phyloP scores from a whole-genome alignment of 1,139 yeast species.

The Hemisphaericaspora subhashii region DNA sequence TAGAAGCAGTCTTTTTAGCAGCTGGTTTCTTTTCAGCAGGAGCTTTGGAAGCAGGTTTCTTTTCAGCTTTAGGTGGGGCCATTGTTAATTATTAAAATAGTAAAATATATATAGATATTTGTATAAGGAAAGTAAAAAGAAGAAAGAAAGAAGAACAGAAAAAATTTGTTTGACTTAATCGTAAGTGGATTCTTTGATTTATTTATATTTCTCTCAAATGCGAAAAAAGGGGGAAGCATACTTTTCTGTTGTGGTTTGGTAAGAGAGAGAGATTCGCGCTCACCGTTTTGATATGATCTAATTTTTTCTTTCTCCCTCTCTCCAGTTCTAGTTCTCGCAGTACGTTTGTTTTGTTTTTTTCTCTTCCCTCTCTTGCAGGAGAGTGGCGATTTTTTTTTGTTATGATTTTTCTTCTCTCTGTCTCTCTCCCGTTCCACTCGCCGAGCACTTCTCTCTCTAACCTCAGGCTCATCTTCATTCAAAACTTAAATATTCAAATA shows the following conservation, averaged over 20 bases:
- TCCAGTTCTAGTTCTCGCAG: too few species aligned
- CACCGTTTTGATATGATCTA: too few species aligned
- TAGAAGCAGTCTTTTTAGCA: conserved; percentile 88
- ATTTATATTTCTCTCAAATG: too few species aligned
- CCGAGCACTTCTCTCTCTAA: conserved; percentile 2
- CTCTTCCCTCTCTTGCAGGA: not conserved
- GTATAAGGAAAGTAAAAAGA: conserved; percentile 8
- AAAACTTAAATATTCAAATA: too few species aligned
- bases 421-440: conserved; percentile 3
- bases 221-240: too few species aligned
- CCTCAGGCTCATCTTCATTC: too few species aligned
- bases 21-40: conserved; percentile 97
- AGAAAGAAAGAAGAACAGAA: conserved; percentile 11
- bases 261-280: too few species aligned
- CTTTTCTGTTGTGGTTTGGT: too few species aligned
- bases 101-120: conserved; percentile 18
- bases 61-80: conserved; percentile 98
- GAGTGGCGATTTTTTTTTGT: too few species aligned
- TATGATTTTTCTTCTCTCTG: conserved; percentile 1
- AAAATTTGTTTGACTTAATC: not conserved
- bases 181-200: conserved; percentile 5
- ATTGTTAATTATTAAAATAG: conserved; percentile 44
- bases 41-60: conserved; percentile 98
- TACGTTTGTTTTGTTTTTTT: too few species aligned
- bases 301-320: too few species aligned